Evolutionary conservation across 805 yeast species (phyloP).

Genomic region (Cyberlindnera maritima): DNA sequence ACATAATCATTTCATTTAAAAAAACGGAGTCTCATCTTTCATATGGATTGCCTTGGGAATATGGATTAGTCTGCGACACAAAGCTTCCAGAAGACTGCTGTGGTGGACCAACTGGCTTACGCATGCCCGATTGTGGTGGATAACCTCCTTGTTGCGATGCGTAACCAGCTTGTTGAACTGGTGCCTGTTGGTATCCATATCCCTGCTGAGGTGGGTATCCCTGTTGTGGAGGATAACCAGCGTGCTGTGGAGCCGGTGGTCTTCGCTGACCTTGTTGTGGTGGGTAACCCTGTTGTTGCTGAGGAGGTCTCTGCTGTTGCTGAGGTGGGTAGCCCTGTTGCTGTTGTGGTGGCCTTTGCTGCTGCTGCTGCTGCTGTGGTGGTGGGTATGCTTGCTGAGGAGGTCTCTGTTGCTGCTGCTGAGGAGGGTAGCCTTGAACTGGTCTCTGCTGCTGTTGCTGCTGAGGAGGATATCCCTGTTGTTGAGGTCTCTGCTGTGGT

Average conservation of each 20-base stretch:
- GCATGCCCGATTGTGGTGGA: conserved; percentile 4
- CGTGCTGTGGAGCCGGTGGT: conserved; percentile 5
- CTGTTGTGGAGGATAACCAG: conserved; percentile 1
- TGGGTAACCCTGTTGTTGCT: conserved; percentile 9
- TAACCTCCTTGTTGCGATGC: not conserved
- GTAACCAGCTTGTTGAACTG: conserved; percentile 1
- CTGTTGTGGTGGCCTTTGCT: not conserved
- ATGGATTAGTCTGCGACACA: conserved; percentile 7
- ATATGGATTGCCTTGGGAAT: conserved; percentile 18
- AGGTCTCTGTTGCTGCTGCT: conserved; percentile 7
- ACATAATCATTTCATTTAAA: not conserved
- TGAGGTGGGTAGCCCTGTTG: conserved; percentile 3
- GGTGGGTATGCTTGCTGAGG: conserved; percentile 11
- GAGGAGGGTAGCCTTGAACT: conserved; percentile 4
- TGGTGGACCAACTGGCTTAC: conserved; percentile 7
- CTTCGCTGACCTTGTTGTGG: conserved; percentile 11
- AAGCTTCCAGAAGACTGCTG: conserved; percentile 10
- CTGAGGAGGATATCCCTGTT: conserved; percentile 10
- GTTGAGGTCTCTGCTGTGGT: conserved; percentile 12
- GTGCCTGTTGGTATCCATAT: conserved; percentile 5
- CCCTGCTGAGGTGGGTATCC: conserved; percentile 6
- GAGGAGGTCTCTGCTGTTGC: conserved; percentile 10
- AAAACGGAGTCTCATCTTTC: conserved; percentile 6
- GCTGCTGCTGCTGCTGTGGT: conserved; percentile 8
- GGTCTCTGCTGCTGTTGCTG: conserved; percentile 9